Conservation (phyloP, 257 asterid genomes). For the Solanum arcanum region DNA sequence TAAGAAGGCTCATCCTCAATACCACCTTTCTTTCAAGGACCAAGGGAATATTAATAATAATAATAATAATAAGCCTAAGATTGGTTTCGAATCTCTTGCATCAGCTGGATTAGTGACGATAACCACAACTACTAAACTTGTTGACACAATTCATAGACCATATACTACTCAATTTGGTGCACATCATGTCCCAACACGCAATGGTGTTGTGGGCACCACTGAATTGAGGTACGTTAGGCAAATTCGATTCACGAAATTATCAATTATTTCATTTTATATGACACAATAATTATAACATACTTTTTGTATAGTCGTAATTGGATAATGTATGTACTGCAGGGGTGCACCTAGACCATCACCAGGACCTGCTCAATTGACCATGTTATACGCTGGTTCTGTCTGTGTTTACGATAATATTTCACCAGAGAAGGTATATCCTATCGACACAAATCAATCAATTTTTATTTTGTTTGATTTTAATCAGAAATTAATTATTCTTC, state of each 20-base stretch:
- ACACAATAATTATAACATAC: background rate
- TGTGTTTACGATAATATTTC: slow-evolving; percentile 42
- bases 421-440: slow-evolving; percentile 36
- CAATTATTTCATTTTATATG: background rate
- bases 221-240: slow-evolving; percentile 24
- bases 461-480: background rate
- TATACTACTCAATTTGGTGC: slow-evolving; percentile 15
- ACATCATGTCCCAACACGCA: slow-evolving; percentile 6
- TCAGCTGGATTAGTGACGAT: slow-evolving; percentile 48
- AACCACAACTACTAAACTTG: slow-evolving; percentile 31
- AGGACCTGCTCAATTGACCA: slow-evolving; percentile 52
- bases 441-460: background rate
- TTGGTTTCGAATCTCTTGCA: slow-evolving; percentile 54
- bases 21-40: slow-evolving; percentile 32
- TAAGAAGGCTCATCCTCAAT: slow-evolving; percentile 34
- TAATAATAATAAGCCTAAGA: slow-evolving; percentile 28
- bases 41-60: background rate
- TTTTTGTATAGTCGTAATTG: background rate
- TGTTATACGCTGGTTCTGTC: slow-evolving; percentile 54
- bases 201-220: slow-evolving; percentile 43
- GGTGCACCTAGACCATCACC: slow-evolving; percentile 17
- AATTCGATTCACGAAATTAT: background rate
- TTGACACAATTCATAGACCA: slow-evolving; percentile 18
- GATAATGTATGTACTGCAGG: slow-evolving; percentile 8
- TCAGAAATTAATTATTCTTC: background rate